These are phyloP conservation scores for Wickerhamomyces bisporus DNA, from an alignment of 805 yeast species.

Conservation along the genomic window DNA sequence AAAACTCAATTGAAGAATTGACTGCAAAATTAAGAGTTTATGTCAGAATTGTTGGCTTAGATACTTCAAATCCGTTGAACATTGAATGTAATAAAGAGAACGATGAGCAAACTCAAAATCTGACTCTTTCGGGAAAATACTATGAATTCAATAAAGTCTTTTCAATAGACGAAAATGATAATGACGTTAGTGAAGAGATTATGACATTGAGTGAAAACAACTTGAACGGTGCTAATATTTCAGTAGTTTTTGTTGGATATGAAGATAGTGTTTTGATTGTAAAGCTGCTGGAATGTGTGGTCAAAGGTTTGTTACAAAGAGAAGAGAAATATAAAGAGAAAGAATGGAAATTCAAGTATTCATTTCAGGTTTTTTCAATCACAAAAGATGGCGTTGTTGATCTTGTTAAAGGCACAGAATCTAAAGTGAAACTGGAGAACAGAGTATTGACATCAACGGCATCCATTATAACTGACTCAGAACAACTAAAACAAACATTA, in stretches of 20 bases:
- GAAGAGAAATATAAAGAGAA: slow-evolving; percentile 7
- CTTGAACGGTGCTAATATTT: slow-evolving; percentile 8
- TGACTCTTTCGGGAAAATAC: background rate
- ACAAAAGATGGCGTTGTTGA: slow-evolving; percentile 13
- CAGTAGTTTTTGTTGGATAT: slow-evolving; percentile 2
- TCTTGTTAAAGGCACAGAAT: background rate
- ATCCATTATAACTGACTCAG: background rate
- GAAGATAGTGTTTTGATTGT: background rate
- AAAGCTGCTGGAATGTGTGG: background rate
- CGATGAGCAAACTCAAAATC: background rate
- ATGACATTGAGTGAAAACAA: slow-evolving; percentile 7
- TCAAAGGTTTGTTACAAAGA: background rate
- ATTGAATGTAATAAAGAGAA: background rate
- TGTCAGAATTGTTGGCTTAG: slow-evolving; percentile 3
- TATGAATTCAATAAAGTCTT: slow-evolving; percentile 12
- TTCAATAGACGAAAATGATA: background rate
- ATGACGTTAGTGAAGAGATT: slow-evolving; percentile 4
- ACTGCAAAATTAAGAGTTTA: slow-evolving; percentile 29
- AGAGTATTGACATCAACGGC: slow-evolving; percentile 6
- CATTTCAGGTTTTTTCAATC: slow-evolving; percentile 8
- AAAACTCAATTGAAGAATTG: slow-evolving; percentile 42
- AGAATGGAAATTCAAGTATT: slow-evolving; percentile 11
- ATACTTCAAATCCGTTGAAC: background rate
- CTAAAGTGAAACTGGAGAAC: slow-evolving; percentile 12
- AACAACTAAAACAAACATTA: background rate